These are phyloP conservation scores for Ceratobasidium sp. DNA, from an alignment of 1,284 basidiomycete genomes.

Conservation along the genomic window DNA sequence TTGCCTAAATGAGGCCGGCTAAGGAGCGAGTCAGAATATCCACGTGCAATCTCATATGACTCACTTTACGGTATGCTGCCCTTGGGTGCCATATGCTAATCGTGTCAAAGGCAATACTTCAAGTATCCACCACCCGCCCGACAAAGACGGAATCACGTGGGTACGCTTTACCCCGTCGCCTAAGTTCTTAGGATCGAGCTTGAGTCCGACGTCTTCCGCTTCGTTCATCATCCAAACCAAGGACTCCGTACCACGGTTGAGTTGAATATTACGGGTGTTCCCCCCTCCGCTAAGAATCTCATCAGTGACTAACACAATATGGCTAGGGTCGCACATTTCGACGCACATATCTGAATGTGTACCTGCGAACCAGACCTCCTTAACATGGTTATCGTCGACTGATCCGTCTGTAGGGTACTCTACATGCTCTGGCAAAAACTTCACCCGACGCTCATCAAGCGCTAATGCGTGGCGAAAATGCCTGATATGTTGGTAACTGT, in stretches of 20 bases:
- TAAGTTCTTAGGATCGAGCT: conserved; percentile 1
- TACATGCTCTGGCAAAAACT: conserved; percentile 60
- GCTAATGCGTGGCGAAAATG: conserved; percentile 61
- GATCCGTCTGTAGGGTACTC: conserved; percentile 28
- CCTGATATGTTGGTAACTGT: conserved; percentile 54
- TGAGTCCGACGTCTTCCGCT: conserved; percentile 21
- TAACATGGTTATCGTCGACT: conserved; percentile 44
- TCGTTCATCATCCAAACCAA: conserved; percentile 51
- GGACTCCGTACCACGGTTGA: conserved; percentile 40
- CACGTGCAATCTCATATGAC: no score
- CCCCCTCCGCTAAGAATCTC: conserved; percentile 49
- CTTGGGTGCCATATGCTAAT: background rate
- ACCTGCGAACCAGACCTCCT: conserved; percentile 58
- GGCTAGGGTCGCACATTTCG: background rate
- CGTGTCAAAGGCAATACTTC: background rate
- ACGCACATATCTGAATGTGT: conserved; percentile 57
- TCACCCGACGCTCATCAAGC: conserved; percentile 60
- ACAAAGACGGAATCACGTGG: background rate
- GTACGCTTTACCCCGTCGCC: conserved; percentile 3
- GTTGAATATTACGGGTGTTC: conserved; percentile 47
- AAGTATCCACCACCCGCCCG: background rate
- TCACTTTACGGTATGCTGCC: background rate
- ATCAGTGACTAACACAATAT: background rate
- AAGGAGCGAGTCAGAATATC: no score
- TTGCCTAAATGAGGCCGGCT: background rate